Conservation (phyloP, 257 asterid genomes). For the Solanum tacnaense region DNA sequence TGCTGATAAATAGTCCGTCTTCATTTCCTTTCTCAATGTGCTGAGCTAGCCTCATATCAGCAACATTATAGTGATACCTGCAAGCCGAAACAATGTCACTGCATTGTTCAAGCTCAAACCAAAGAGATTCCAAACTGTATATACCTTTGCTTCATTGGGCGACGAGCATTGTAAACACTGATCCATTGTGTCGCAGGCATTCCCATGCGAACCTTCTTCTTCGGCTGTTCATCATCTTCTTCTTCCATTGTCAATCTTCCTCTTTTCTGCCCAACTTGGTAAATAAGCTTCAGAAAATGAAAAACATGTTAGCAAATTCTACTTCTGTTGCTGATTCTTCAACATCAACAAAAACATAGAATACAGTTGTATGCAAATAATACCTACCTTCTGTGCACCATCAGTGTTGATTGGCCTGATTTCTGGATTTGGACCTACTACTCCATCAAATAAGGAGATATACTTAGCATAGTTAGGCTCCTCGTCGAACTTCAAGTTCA, state of each 20-base stretch:
- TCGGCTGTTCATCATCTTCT: conserved; percentile 41
- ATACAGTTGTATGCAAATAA: not conserved
- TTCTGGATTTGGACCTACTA: conserved; percentile 45
- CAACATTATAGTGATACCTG: conserved; percentile 51
- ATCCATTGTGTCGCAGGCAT: conserved; percentile 62
- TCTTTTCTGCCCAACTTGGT: conserved; percentile 51
- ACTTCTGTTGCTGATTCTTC: not conserved
- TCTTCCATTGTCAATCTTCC: conserved; percentile 40
- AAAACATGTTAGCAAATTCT: not conserved
- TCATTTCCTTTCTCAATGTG: conserved; percentile 45
- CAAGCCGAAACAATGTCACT: conserved; percentile 1
- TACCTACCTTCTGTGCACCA: conserved; percentile 62
- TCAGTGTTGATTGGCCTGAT: conserved; percentile 51
- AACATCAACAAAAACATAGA: not conserved
- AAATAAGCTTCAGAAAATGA: conserved; percentile 22
- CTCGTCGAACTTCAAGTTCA: conserved; percentile 48
- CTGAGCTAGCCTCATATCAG: conserved; percentile 35
- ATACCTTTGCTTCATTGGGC: conserved; percentile 59
- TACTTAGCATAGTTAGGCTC: conserved; percentile 50
- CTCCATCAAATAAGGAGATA: conserved; percentile 45
- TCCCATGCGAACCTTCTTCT: conserved; percentile 47
- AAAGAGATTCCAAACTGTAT: not conserved
- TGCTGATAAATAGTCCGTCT: conserved; percentile 42
- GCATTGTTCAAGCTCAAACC: not conserved
- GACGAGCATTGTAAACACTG: conserved; percentile 47